Evolutionary conservation across 2,329 filamentous ascomycete genomes (phyloP), one percentile per base, ranked within the genome.

Genomic region (Talaromyces sp.): DNA sequence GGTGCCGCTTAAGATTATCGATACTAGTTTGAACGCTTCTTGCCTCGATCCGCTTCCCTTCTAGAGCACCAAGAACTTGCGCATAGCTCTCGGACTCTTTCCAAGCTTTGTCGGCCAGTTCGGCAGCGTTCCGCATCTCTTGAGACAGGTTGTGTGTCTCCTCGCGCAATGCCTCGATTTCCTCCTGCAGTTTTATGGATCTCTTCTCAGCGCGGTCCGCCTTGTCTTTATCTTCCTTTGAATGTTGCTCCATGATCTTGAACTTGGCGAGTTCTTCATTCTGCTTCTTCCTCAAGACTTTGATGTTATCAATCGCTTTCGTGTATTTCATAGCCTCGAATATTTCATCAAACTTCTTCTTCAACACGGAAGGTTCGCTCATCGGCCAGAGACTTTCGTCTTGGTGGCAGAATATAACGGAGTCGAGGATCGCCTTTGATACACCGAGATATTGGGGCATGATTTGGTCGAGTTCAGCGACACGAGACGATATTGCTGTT

Each of bases 351-450:
- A 99, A 99, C 58, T 88, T 89, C 75, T 96, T 96, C 77, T 99
- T 99, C 57, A 99, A 81, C 0, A 86, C 86, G 0, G 85, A 81
- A 0, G 95, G 92, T 70, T 96, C 91, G 72, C 92, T 96, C 83
- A 99, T 88, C 0, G 95, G 95, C 95, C 95, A 99, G 31, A 98
- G 78, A 30, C 94, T 97, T 68, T 99, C 95, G 73, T 99, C 95
- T 73, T 99, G 95, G 72, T 99, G 95, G 74, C 95, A 99, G 78
- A 99, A 99, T 68, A 99, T 97, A 73, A 99, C 95, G 62, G 89
- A 90, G 67, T 98, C 93, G 30, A 99, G 83, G 60, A 99, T 88
- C 12, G 95, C 93, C 60, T 89, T 88, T 1, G 92, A 95, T 3
- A 97, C 95, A 42, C 95, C 95, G 0, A 99, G 83, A 66, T 91